These are phyloP conservation scores for Arthrobotrys pseudoclavata DNA, from an alignment of 2,329 filamentous ascomycete genomes.

Conservation along the genomic window DNA sequence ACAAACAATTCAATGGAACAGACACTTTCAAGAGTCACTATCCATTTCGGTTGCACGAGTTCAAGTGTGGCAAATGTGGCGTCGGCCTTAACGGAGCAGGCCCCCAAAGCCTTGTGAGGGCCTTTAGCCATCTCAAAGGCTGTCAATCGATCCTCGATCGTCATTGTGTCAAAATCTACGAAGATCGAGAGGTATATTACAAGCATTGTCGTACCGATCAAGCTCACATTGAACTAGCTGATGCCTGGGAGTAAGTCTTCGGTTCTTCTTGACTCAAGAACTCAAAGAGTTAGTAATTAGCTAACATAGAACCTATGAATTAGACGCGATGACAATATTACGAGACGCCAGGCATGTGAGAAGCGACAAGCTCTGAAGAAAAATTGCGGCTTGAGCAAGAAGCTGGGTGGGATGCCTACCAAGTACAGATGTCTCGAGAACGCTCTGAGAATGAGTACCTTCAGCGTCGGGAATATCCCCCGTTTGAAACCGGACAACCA, in stretches of 20 bases:
- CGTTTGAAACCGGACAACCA: not conserved
- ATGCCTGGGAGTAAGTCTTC: constrained; percentile 21
- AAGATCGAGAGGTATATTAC: constrained; percentile 1
- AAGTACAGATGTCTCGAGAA: not conserved
- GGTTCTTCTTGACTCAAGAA: not conserved
- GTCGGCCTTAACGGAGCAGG: not conserved
- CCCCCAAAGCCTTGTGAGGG: not conserved
- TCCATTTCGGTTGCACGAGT: constrained; percentile 20
- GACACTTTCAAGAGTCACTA: constrained; percentile 13
- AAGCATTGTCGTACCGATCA: constrained; percentile 31
- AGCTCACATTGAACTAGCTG: not conserved
- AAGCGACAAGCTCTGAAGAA: not conserved
- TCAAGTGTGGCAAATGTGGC: constrained; percentile 37
- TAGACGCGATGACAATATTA: constrained; percentile 6
- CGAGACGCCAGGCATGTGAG: not conserved
- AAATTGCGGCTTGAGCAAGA: not conserved
- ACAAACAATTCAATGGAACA: not conserved
- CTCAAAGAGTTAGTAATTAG: not conserved
- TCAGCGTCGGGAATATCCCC: not conserved
- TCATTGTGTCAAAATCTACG: constrained; percentile 28
- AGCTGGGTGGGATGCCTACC: not conserved
- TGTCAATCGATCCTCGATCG: constrained; percentile 42
- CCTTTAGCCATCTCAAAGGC: constrained; percentile 17
- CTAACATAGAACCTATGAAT: not conserved
- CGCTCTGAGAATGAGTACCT: not conserved